Evolutionary conservation across 495 filamentous ascomycete genomes (phyloP), one percentile per base, ranked within the genome.

Genomic region (Penicillium goetzii): DNA sequence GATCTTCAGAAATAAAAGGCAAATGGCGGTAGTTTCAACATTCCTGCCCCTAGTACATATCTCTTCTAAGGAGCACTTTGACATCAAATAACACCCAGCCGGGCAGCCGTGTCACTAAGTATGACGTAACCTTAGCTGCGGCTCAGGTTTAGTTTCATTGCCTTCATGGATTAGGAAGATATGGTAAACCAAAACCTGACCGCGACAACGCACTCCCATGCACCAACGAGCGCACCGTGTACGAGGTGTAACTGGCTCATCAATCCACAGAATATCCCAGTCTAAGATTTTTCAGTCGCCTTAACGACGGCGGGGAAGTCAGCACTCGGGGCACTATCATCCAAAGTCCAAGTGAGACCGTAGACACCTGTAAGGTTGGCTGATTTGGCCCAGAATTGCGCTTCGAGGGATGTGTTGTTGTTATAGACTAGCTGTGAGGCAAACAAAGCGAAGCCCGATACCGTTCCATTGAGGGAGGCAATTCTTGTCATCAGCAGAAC

Each of bases 301-400:
- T 68, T 65, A 0, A 68, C 62, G 17, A 68, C 66, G 23, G 65
- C 66, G 19, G 66, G 66, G 33, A 68, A 68, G 6, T 60, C 60
- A 4, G 59, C 66, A 62, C 49, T 62, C 1, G 58, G 55, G 4
- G 14, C 32, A 30, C 28, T 40, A 32, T 56, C 65, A 53, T 60
- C 58, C 14, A 55, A 21, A 32, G 51, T 65, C 59, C 66, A 68
- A 10, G 34, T 65, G 23, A 68, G 49, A 30, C 32, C 49, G 55
- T 65, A 68, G 21, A 62, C 55, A 38, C 56, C 56, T 23, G 15
- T 47, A 14, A 23, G 34, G 19, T 53, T 55, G 0, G 61, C 64
- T 14, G 28, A 15, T 50, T 53, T 58, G 2, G 66, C 61, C 66
- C 66, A 68, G 54, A 68, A 68, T 9, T 68, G 66, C 9, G 61